Evolutionary conservation across 2,329 filamentous ascomycete species (phyloP), one percentile per base, ranked within the genome.

Genomic region (Colletotrichum sublineola): DNA sequence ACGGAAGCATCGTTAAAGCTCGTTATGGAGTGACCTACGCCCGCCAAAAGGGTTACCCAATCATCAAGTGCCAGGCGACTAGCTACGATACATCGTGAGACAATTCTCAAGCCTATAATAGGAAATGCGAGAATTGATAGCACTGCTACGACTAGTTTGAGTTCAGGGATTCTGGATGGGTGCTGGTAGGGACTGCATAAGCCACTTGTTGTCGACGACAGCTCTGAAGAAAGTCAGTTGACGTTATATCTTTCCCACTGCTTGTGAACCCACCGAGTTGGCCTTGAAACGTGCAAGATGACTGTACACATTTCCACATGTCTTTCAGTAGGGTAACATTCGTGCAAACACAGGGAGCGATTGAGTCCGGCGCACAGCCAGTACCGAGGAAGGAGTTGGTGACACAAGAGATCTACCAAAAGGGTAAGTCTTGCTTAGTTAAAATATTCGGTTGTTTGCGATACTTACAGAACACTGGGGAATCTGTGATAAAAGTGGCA

Each of bases 301-400:
- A 44, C 1, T 68, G 63, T 2, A 72, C 63, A 55, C 68, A 73
- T 9, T n/a, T 46, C 14, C 68, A 72, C 29, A 72, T 18, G 4
- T 40, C 48, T 8, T 63, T 18, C 5, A 73, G 33, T 12, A 73
- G 60, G 0, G 71, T 68, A 33, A 67, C 31, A 29, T 72, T 73
- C 33, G 68, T 73, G 58, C 68, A 73, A 12, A 71, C 24, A 14
- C 68, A 72, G 2, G 58, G 44, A 3, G 63, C 62, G 33, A 73
- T 56, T 36, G 46, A 46, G 31, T 71, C 68, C 15, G 65, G 12
- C 9, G 38, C 20, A 18, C 66, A 69, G 31, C 60, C 60, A 20
- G 69, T 60, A n/a, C 2, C 11, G 2, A 48, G 33, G 20, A 72
- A 65, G 2, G 55, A 20, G 14, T 15, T 53, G 12, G 60, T 61